These are phyloP conservation scores for Acorus calamus DNA, from an alignment of 106 monocot species.

Conservation along the genomic window DNA sequence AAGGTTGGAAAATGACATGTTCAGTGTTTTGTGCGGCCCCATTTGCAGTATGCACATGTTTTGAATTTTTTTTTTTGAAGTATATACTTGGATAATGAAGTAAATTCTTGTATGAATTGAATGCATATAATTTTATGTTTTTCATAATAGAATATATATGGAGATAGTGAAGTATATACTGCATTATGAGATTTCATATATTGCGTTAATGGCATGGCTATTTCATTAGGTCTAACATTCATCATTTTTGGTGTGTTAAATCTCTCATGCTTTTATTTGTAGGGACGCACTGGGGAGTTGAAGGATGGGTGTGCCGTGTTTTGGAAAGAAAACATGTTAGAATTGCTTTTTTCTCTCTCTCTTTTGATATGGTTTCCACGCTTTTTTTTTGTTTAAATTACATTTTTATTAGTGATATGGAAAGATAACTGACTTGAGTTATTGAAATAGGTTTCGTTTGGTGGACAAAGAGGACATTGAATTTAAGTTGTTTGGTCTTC, in stretches of 20 bases:
- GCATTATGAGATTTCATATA: no score
- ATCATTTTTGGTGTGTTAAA: no score
- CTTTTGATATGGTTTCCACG: not conserved
- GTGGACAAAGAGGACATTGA: constrained; percentile 49
- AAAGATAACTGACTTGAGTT: not conserved
- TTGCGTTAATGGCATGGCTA: no score
- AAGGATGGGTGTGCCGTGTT: constrained; percentile 72
- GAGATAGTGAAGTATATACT: no score
- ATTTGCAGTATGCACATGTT: not conserved
- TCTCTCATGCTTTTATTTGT: not conserved
- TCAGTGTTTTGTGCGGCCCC: no score
- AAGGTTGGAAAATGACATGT: constrained; percentile 23
- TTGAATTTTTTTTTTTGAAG: not conserved
- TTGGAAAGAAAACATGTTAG: constrained; percentile 49
- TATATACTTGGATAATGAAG: not conserved
- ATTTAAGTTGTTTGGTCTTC: constrained; percentile 38
- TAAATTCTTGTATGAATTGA: not conserved
- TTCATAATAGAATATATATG: no score
- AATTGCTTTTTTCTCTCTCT: not conserved
- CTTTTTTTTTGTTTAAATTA: not conserved
- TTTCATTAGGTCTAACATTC: no score
- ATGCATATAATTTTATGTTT: no score
- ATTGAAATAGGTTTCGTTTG: constrained; percentile 29
- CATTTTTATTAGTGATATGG: not conserved
- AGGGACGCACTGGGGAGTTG: constrained; percentile 48